A percentile compares a stretch with the other conserved stretches of the same genome.
These are phyloP conservation scores for Penicillium crustosum DNA, from an alignment of 2,329 filamentous ascomycete species.

Conservation along the genomic window DNA sequence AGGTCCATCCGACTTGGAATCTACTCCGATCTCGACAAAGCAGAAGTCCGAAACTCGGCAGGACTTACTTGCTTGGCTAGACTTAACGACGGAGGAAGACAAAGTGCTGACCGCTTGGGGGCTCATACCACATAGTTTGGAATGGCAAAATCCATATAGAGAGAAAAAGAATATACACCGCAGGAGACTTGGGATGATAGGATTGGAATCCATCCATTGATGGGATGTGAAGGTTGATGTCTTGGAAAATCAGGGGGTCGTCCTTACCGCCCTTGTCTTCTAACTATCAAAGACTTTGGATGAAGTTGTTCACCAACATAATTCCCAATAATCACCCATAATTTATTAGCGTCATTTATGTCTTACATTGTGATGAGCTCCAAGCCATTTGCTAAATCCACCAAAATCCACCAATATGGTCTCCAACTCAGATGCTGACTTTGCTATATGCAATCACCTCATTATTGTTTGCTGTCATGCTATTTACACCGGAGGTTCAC, in stretches of 20 bases:
- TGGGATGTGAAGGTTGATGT: not conserved
- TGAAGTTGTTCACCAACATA: not conserved
- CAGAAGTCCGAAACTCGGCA: slow-evolving; percentile 3
- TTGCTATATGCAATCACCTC: slow-evolving; percentile 50
- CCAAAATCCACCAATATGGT: not conserved
- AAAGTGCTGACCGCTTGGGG: slow-evolving; percentile 11
- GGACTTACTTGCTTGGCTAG: slow-evolving; percentile 15
- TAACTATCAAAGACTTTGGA: not conserved
- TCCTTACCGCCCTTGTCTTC: not conserved
- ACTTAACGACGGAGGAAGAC: slow-evolving; percentile 14
- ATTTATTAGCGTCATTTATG: not conserved
- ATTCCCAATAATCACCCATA: not conserved
- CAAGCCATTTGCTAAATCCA: not conserved
- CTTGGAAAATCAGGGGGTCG: not conserved
- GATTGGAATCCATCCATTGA: not conserved
- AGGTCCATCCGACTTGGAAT: not conserved
- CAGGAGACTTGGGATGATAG: not conserved
- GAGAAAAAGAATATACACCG: slow-evolving; percentile 13
- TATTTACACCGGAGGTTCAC: slow-evolving; percentile 66
- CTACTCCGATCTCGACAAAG: not conserved
- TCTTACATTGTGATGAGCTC: not conserved
- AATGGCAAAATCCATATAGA: slow-evolving; percentile 8
- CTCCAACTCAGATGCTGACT: not conserved
- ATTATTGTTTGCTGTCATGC: slow-evolving; percentile 83
- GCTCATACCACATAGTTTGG: slow-evolving; percentile 13